Conservation (phyloP, 1,139 yeast genomes). For the Scheffersomyces titani region DNA sequence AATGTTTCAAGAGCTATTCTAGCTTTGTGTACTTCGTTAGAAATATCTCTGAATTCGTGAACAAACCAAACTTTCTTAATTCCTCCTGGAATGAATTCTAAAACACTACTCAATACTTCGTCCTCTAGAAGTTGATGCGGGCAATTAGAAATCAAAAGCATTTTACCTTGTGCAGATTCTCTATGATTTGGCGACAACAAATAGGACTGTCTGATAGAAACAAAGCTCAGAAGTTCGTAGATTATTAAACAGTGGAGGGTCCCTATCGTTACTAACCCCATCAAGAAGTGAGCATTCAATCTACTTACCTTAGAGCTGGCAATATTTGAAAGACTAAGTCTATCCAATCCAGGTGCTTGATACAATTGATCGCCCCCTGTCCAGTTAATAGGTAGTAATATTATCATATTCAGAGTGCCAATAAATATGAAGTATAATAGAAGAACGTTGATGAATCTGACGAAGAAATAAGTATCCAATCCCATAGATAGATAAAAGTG, state of each 20-base stretch:
- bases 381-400: conserved; percentile 59
- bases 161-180: conserved; percentile 30
- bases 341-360: conserved; percentile 54
- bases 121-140: conserved; percentile 36
- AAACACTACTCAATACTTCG: conserved; percentile 25
- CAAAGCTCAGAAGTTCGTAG: conserved; percentile 51
- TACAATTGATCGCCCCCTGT: conserved; percentile 37
- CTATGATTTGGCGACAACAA: conserved; percentile 28
- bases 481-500: conserved; percentile 52
- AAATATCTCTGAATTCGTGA: conserved; percentile 41
- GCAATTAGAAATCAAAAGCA: conserved; percentile 52
- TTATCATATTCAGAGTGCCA: conserved; percentile 52
- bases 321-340: conserved; percentile 62
- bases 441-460: conserved; percentile 53
- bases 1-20: conserved; percentile 34
- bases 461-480: conserved; percentile 64
- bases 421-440: conserved; percentile 49
- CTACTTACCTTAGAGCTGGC: conserved; percentile 45
- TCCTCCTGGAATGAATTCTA: conserved; percentile 44
- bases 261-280: conserved; percentile 51
- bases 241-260: conserved; percentile 55
- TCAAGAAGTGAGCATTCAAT: conserved; percentile 55
- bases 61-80: conserved; percentile 53
- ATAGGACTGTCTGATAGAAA: conserved; percentile 43
- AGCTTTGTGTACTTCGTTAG: conserved; percentile 30